phyloP scores from a whole-genome alignment of 2,329 filamentous ascomycete genomes.

The Phyllosticta capitalensis region DNA sequence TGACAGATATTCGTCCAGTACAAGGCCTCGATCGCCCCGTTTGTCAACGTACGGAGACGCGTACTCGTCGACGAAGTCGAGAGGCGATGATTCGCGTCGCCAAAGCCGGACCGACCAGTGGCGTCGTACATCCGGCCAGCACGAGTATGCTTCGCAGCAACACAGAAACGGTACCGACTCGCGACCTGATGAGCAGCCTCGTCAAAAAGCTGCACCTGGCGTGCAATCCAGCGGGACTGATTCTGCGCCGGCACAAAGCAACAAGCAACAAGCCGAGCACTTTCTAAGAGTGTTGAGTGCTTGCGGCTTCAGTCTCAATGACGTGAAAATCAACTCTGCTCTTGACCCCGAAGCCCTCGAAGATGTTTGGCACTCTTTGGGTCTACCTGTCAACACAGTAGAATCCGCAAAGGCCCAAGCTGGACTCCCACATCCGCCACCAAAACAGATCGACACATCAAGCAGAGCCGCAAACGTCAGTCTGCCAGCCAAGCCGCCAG shows the following conservation, averaged over 20 bases:
- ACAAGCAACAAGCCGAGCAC: constrained; percentile 21
- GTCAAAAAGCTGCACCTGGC: background rate
- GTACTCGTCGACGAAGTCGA: background rate
- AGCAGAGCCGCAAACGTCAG: constrained; percentile 15
- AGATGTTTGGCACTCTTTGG: constrained; percentile 7
- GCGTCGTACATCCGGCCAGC: background rate
- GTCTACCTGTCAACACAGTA: background rate
- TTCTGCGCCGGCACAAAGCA: background rate
- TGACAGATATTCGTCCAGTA: background rate
- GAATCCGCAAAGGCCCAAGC: background rate
- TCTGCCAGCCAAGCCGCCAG: constrained; percentile 17
- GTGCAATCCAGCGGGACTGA: background rate
- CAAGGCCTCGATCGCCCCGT: background rate
- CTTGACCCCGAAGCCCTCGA: constrained; percentile 44
- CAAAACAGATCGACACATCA: background rate
- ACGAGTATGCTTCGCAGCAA: background rate
- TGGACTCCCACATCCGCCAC: background rate
- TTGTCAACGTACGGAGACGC: background rate
- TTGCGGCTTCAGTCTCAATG: constrained; percentile 52
- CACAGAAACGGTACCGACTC: background rate
- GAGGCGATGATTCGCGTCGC: background rate
- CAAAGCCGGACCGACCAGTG: background rate
- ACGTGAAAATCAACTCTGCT: constrained; percentile 61
- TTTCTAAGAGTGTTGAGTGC: constrained; percentile 43
- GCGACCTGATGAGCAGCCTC: background rate